Conservation (phyloP, 2,329 filamentous ascomycete species). For the Fusarium subtropicale region DNA sequence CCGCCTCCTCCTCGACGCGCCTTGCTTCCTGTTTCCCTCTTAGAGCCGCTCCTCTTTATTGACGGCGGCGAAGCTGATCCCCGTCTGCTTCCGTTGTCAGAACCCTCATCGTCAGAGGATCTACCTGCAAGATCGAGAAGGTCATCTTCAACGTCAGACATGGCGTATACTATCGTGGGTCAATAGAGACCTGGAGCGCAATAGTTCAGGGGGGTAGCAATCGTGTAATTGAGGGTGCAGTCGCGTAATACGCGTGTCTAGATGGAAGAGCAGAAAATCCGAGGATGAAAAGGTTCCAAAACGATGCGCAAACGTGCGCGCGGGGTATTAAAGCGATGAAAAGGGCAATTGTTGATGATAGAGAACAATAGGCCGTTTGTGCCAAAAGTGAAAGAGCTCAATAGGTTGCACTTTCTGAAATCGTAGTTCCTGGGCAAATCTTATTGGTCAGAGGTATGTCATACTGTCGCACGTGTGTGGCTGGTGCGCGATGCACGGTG, state of each 20-base stretch:
- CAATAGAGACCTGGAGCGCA: constrained; percentile 13
- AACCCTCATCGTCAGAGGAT: constrained; percentile 70
- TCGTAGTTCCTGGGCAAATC: constrained; percentile 36
- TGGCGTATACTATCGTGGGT: constrained; percentile 54
- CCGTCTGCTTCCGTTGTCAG: constrained; percentile 65
- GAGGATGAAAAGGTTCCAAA: constrained; percentile 3
- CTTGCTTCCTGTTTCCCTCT: constrained; percentile 57
- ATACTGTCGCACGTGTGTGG: constrained; percentile 44
- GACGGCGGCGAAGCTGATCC: constrained; percentile 65
- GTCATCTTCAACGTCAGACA: constrained; percentile 94
- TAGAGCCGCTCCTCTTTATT: constrained; percentile 49
- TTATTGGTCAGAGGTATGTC: constrained; percentile 46
- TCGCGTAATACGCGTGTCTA: constrained; percentile 34
- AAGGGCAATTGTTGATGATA: constrained; percentile 29
- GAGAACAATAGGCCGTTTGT: constrained; percentile 19
- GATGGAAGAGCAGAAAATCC: constrained; percentile 5
- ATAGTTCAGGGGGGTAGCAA: constrained; percentile 26
- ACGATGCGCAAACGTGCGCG: constrained; percentile 18
- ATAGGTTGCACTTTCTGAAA: constrained; percentile 37
- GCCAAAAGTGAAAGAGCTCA: constrained; percentile 30
- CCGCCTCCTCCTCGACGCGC: constrained; percentile 57
- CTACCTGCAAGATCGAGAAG: constrained; percentile 92
- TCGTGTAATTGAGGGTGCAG: constrained; percentile 3
- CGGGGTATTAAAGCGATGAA: constrained; percentile 15
- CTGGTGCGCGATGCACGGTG: constrained; percentile 18